phyloP scores from a whole-genome alignment of 164 flowering plant genomes.

The Amborella trichopoda region DNA sequence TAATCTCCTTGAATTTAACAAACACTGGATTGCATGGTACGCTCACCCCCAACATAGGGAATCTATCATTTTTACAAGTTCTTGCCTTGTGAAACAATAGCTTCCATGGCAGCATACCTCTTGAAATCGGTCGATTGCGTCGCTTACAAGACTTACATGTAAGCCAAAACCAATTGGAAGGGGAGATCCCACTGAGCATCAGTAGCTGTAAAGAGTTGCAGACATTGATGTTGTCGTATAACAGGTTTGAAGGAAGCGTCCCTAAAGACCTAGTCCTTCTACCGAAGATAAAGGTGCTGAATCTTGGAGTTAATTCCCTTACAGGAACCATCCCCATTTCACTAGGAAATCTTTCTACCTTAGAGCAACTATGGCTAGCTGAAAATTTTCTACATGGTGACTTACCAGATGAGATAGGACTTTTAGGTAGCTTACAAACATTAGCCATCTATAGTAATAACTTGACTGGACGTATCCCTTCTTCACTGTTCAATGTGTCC shows the following conservation, averaged over 20 bases:
- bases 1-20: slow-evolving; percentile 10
- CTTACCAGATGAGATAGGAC: slow-evolving; percentile 7
- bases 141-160: slow-evolving; percentile 3
- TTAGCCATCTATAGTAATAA: slow-evolving; percentile 2
- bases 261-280: slow-evolving; percentile 7
- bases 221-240: slow-evolving; percentile 1
- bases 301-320: slow-evolving; percentile 6
- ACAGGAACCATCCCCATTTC: slow-evolving; percentile 7
- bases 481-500: slow-evolving; percentile 5
- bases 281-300: slow-evolving; percentile 3
- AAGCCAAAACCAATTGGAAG: slow-evolving; percentile 5
- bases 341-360: slow-evolving; percentile 3
- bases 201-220: slow-evolving; percentile 3
- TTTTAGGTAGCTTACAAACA: neutral
- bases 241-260: slow-evolving; percentile 7
- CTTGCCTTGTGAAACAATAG: slow-evolving; percentile 10
- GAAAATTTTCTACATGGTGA: slow-evolving; percentile 3
- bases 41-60: slow-evolving; percentile 15
- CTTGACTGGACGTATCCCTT: slow-evolving; percentile 3
- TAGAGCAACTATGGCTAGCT: slow-evolving; percentile 1
- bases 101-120: slow-evolving; percentile 7
- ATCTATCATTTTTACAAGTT: slow-evolving; percentile 12
- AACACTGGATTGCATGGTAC: slow-evolving; percentile 12
- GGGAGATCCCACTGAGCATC: slow-evolving; percentile 8
- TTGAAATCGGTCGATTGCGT: slow-evolving; percentile 5